Evolutionary conservation across 306 rosid genomes (phyloP).

Genomic region (Quercus parvula): DNA sequence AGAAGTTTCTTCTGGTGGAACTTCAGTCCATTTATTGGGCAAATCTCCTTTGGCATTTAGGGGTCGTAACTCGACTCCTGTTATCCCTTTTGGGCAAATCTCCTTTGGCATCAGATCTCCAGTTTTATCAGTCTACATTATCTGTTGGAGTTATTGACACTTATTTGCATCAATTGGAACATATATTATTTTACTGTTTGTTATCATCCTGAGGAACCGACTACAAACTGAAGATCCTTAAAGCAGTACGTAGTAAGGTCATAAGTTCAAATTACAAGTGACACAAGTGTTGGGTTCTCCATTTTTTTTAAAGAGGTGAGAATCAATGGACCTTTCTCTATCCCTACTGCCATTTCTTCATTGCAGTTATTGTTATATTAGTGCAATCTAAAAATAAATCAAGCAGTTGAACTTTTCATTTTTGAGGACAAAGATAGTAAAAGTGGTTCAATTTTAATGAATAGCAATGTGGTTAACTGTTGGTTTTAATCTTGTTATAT

Average conservation of each 20-base stretch:
- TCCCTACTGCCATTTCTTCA: slow-evolving; percentile 9
- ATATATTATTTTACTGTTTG: slow-evolving; percentile 4
- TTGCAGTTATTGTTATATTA: slow-evolving; percentile 3
- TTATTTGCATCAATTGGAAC: slow-evolving; percentile 36
- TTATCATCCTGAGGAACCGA: slow-evolving; percentile 27
- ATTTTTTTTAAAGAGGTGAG: slow-evolving; percentile 42
- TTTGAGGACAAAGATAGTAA: too few species aligned
- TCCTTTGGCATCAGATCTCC: slow-evolving; percentile 60
- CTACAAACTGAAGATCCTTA: slow-evolving; percentile 20
- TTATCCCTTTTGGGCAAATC: slow-evolving; percentile 54
- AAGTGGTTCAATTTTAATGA: slow-evolving; percentile 1
- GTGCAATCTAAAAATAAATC: slow-evolving; percentile 6
- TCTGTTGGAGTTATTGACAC: slow-evolving; percentile 36
- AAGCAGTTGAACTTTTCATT: slow-evolving; percentile 5
- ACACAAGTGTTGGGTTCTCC: slow-evolving; percentile 25
- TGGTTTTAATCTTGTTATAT: too few species aligned
- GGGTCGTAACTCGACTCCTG: slow-evolving; percentile 53
- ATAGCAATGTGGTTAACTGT: neutral
- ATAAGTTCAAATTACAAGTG: neutral
- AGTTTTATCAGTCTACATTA: slow-evolving; percentile 37
- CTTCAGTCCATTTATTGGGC: slow-evolving; percentile 61
- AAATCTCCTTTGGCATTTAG: slow-evolving; percentile 96
- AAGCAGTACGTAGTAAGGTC: slow-evolving; percentile 12
- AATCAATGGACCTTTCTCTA: slow-evolving; percentile 16
- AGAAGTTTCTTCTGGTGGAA: slow-evolving; percentile 40